Evolutionary conservation across 768 basidiomycete genomes (phyloP).

Genomic region (Trichaptum fuscoviolaceum): DNA sequence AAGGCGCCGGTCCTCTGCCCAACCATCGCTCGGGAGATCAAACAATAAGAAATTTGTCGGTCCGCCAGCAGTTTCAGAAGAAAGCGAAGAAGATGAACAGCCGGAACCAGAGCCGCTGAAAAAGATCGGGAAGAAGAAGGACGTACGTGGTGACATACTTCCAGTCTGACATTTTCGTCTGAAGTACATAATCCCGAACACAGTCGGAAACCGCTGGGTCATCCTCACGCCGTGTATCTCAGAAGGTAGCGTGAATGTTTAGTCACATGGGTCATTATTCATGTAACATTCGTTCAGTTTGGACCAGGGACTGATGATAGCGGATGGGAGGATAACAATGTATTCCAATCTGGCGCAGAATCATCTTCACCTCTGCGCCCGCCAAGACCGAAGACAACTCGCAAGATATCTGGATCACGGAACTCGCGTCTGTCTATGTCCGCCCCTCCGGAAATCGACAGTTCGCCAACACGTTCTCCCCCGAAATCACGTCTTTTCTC

Average conservation of each 20-base stretch:
- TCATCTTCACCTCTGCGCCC: constrained; percentile 63
- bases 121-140: constrained; percentile 24
- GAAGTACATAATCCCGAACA: constrained; percentile 1
- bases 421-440: constrained; percentile 69
- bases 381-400: constrained; percentile 36
- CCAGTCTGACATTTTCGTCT: constrained; percentile 3
- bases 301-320: constrained; percentile 50
- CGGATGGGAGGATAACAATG: constrained; percentile 88
- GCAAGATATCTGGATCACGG: constrained; percentile 32
- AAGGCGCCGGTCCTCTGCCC: constrained; percentile 73
- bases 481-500: constrained; percentile 25
- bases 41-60: constrained; percentile 1
- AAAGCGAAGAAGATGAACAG: constrained; percentile 60
- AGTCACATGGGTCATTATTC: constrained; percentile 2
- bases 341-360: constrained; percentile 87
- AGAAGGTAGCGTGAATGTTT: constrained; percentile 27
- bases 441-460: constrained; percentile 51
- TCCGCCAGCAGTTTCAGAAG: constrained; percentile 8
- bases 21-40: constrained; percentile 56
- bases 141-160: constrained; percentile 48
- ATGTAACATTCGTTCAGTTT: constrained; percentile 2
- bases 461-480: constrained; percentile 2
- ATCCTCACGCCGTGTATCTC: constrained; percentile 53
- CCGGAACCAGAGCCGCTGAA: constrained; percentile 46
- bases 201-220: constrained; percentile 45